Percentiles rank a stretch among this genome's conserved stretches.
Evolutionary conservation across 306 rosid species (phyloP).

Genomic region (Vigna radiata): DNA sequence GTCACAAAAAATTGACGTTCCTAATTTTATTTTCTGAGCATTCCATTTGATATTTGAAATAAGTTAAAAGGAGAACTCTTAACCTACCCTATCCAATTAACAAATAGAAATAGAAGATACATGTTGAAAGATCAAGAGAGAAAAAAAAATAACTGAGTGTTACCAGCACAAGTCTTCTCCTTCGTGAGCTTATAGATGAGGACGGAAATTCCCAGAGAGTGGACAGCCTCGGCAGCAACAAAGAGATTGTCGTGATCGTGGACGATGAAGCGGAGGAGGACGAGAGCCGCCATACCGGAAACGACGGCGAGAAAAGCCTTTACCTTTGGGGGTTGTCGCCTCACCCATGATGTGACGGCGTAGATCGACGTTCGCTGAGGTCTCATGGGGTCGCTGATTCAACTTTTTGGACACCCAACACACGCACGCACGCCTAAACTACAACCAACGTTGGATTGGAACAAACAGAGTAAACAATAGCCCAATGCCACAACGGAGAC

Average conservation of each 20-base stretch:
- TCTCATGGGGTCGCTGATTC: slow-evolving; percentile 53
- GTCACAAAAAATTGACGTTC: slow-evolving; percentile 17
- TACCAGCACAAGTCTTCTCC: slow-evolving; percentile 97
- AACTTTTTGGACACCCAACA: slow-evolving; percentile 2
- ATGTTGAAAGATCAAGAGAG: not conserved
- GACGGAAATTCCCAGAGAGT: slow-evolving; percentile 86
- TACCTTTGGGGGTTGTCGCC: slow-evolving; percentile 92
- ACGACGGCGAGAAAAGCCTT: slow-evolving; percentile 91
- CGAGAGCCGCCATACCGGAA: slow-evolving; percentile 92
- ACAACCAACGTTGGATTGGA: slow-evolving; percentile 1
- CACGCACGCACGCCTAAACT: not conserved
- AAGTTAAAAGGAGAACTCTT: slow-evolving; percentile 4
- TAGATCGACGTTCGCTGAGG: slow-evolving; percentile 76
- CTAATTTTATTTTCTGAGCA: not conserved
- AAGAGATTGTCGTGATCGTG: slow-evolving; percentile 98
- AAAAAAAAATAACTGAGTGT: not conserved
- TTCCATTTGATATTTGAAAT: not conserved
- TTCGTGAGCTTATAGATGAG: slow-evolving; percentile 95
- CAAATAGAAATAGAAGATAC: not conserved
- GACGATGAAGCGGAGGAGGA: slow-evolving; percentile 86
- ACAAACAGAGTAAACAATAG: not conserved
- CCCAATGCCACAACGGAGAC: not conserved
- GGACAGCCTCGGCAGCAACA: slow-evolving; percentile 95
- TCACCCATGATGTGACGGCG: slow-evolving; percentile 72
- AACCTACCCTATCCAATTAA: not conserved